Evolutionary conservation across 768 basidiomycete genomes (phyloP).

Genomic region (Leccinellum luteum): DNA sequence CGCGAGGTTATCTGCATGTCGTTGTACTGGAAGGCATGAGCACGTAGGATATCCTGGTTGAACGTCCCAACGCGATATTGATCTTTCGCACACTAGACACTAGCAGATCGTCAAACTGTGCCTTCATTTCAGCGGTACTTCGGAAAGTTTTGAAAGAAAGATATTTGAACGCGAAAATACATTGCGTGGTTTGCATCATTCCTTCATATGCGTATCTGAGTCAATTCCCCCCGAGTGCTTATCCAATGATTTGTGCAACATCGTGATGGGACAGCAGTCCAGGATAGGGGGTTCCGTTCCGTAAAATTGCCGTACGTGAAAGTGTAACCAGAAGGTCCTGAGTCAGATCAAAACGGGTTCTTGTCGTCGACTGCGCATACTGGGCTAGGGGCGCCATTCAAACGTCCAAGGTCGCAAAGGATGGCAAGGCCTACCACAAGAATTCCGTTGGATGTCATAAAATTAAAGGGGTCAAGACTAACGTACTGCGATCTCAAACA

Average conservation of each 20-base stretch:
- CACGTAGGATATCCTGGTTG: not conserved
- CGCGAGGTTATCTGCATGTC: not conserved
- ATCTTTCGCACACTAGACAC: not conserved
- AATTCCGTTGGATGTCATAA: not conserved
- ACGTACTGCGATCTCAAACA: not conserved
- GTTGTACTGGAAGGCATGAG: not conserved
- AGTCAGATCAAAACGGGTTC: conserved; percentile 13
- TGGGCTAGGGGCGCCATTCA: not conserved
- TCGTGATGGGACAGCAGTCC: not conserved
- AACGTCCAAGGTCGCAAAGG: not conserved
- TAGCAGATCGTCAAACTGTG: not conserved
- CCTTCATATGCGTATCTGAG: not conserved
- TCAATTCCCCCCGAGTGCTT: not conserved
- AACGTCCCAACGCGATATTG: not conserved
- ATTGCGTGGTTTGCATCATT: not conserved
- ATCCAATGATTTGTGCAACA: not conserved
- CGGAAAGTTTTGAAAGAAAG: no score
- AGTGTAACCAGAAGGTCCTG: not conserved
- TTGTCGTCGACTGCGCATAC: not conserved
- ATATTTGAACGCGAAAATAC: not conserved
- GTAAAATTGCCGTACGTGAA: not conserved
- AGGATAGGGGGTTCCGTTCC: conserved; percentile 4
- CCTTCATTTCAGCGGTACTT: not conserved
- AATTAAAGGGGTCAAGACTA: not conserved
- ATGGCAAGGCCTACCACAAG: not conserved